These are phyloP conservation scores for Dictyostelium brefeldianum DNA, from an alignment of 78 protist genomes.

Conservation along the genomic window DNA sequence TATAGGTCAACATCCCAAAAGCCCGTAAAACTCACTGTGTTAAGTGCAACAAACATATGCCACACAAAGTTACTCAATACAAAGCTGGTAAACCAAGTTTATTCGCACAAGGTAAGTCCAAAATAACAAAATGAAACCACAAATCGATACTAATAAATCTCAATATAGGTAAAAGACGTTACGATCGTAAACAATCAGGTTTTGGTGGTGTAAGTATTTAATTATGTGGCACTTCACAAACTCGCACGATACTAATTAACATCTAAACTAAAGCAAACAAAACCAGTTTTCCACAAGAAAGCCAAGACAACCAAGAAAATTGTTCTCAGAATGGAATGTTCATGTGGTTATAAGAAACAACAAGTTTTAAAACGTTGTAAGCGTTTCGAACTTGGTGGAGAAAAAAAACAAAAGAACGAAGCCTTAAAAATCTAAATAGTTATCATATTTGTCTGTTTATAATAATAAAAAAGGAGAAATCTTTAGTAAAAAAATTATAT, in stretches of 20 bases:
- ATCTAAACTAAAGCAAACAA: no score
- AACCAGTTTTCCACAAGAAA: conserved; percentile 99
- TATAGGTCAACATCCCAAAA: conserved; percentile 98
- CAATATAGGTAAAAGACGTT: conserved; percentile 96
- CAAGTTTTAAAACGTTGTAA: conserved; percentile 95
- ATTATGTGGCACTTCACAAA: no score
- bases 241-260: no score
- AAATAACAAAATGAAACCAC: neutral
- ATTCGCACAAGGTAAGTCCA: conserved; percentile 95
- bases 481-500: no score
- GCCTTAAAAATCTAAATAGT: conserved; percentile 81
- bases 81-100: conserved; percentile 98
- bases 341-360: conserved; percentile 93
- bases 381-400: conserved; percentile 98
- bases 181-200: conserved; percentile 99
- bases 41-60: conserved; percentile 95
- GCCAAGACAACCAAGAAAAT: conserved; percentile 99
- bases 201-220: conserved; percentile 91
- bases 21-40: conserved; percentile 96
- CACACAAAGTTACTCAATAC: conserved; percentile 98
- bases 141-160: neutral
- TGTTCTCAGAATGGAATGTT: conserved; percentile 97
- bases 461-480: no score
- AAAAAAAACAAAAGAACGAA: conserved; percentile 87
- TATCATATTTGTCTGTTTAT: no score